A percentile compares a stretch with the other conserved stretches of the same genome.
Conservation (phyloP, 129 eudicot species). For the Centaurea solstitialis region DNA sequence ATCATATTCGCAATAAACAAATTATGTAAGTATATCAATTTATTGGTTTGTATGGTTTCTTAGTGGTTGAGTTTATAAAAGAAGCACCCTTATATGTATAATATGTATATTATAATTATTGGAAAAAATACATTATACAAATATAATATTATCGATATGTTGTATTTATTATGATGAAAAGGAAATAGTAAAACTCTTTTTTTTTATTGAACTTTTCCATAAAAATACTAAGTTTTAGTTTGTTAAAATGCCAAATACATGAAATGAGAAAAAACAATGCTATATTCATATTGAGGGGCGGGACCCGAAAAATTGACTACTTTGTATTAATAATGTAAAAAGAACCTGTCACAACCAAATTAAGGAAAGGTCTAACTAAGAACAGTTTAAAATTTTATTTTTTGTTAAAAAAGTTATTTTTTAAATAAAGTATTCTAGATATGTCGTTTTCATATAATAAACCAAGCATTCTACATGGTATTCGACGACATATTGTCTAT, state of each 20-base stretch:
- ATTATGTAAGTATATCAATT: no score
- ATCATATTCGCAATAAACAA: no score
- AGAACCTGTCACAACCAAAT: neutral
- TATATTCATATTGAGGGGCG: neutral
- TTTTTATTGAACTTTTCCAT: no score
- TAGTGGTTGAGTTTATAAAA: no score
- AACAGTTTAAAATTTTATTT: neutral
- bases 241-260: no score
- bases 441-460: neutral
- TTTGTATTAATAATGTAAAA: neutral
- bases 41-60: no score
- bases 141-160: no score
- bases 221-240: no score
- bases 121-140: neutral
- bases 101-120: no score
- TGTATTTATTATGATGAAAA: neutral
- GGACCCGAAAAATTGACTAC: neutral
- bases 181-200: neutral
- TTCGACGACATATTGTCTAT: slow-evolving; percentile 3
- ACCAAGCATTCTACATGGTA: slow-evolving; percentile 12
- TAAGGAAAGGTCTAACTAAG: neutral
- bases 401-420: neutral
- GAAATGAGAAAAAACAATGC: neutral
- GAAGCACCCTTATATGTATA: no score
- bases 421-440: neutral